Percentiles rank a stretch among this genome's conserved stretches.
These are phyloP conservation scores for Tolypocladium guangdongense DNA, from an alignment of 2,329 filamentous ascomycete species.

Conservation along the genomic window DNA sequence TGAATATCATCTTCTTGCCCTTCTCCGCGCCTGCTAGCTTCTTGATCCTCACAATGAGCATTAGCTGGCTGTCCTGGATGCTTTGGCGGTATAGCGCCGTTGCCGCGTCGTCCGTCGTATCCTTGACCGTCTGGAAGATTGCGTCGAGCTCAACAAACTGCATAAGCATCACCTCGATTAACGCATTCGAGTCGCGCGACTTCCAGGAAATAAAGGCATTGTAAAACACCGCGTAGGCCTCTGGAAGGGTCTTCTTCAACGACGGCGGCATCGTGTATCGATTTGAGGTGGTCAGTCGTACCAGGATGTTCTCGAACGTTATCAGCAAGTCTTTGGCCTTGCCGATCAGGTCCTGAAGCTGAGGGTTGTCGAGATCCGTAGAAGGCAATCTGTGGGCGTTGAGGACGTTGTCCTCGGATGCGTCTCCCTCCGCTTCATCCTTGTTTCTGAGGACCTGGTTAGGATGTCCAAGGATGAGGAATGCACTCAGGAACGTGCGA, in stretches of 20 bases:
- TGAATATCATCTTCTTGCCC: conserved; percentile 62
- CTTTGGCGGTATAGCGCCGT: conserved; percentile 68
- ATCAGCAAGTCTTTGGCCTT: conserved; percentile 70
- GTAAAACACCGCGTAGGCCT: conserved; percentile 63
- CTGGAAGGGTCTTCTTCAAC: conserved; percentile 50
- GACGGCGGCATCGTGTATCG: conserved; percentile 54
- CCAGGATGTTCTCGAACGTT: conserved; percentile 64
- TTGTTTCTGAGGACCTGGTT: conserved; percentile 68
- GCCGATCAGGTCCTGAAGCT: conserved; percentile 59
- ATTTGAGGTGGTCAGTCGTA: conserved; percentile 54
- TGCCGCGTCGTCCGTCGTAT: conserved; percentile 62
- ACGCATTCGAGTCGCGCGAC: conserved; percentile 63
- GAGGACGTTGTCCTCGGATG: conserved; percentile 37
- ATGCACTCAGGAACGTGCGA: conserved; percentile 69
- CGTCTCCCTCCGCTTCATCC: conserved; percentile 41
- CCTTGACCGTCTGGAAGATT: conserved; percentile 74
- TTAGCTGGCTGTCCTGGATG: conserved; percentile 70
- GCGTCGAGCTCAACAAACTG: conserved; percentile 77
- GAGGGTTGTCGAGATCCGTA: conserved; percentile 46
- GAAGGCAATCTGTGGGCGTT: conserved; percentile 21
- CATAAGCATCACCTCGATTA: conserved; percentile 77
- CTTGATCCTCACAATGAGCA: conserved; percentile 70
- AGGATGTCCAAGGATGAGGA: conserved; percentile 69
- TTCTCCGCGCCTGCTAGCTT: conserved; percentile 61
- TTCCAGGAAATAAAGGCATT: conserved; percentile 79